Base-by-base conservation (phyloP, 805 yeast species). In the Blastobotrys robertii region DNA sequence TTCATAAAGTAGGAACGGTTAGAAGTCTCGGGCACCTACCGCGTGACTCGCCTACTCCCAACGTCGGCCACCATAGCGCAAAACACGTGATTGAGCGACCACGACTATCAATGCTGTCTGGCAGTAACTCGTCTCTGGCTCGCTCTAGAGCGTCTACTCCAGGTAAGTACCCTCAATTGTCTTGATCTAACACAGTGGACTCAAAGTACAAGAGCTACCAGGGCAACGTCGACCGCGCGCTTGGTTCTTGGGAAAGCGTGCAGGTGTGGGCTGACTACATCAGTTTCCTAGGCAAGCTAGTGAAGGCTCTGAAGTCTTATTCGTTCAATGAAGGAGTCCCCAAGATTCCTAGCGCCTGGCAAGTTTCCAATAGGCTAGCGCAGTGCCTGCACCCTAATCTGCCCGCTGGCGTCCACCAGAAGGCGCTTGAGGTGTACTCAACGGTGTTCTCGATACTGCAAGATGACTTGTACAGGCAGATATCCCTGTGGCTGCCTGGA, bases 221-320 rank as follows among this genome's bases (percentile, higher is more conserved):
- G 14, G 68, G 74, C n/a, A 77, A 72, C 44, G 72, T 90, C 9
- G 90, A 83, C 41, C 74, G 79, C 50, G 84, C 92, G 0, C 66
- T 92, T 15, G 70, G 74, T 5, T 69, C 76, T 13, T 90, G 90
- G 65, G 95, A 85, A 41, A 65, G 83, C 1, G 81, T 87, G 1
- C 83, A 79, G 29, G 98, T 92, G 66, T 92, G 99, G 99, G 97
- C 98, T 10, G 98, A 92, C 59, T 87, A 90, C 59, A 92, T 92
- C 44, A 81, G 97, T 15, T 88, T 85, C 58, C 67, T 94, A 37
- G 79, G 90, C 2, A 77, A 83, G 46, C 70, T 94, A 4, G 77
- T 79, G 45, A 84, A 86, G 58, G 79, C 94, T 0, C 62, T 88
- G 34, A 75, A 73, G 45, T 63, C 65, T 14, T 19, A 19, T 19